Conservation (phyloP, 768 basidiomycete species). For the Hygrocybe coccinea region DNA sequence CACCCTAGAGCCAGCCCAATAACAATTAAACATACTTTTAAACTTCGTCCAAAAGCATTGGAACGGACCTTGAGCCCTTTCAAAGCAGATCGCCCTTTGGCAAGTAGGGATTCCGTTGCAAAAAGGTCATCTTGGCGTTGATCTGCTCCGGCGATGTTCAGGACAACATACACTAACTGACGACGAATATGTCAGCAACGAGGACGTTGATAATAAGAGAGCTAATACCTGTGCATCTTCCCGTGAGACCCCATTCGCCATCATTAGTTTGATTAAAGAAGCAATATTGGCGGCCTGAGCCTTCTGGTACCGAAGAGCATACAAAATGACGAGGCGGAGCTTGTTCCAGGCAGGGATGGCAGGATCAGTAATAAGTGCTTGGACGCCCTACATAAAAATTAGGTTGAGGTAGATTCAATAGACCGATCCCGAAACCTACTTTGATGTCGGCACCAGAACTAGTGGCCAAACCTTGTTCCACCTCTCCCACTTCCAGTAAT, state of each 20-base stretch:
- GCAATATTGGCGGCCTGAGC: slow-evolving; percentile 77
- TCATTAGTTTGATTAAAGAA: slow-evolving; percentile 64
- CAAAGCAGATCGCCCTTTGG: slow-evolving; percentile 88
- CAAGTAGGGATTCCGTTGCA: slow-evolving; percentile 89
- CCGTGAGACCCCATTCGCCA: slow-evolving; percentile 68
- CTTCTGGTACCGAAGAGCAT: slow-evolving; percentile 93
- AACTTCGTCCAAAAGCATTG: background rate
- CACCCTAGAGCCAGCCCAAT: slow-evolving; percentile 56
- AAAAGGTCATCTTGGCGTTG: slow-evolving; percentile 97
- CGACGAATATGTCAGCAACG: slow-evolving; percentile 12
- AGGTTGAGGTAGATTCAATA: background rate
- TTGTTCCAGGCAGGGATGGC: slow-evolving; percentile 75
- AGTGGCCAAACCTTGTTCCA: slow-evolving; percentile 94
- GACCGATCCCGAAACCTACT: slow-evolving; percentile 39
- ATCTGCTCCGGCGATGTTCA: slow-evolving; percentile 92
- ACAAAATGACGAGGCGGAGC: slow-evolving; percentile 84
- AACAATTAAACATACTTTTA: slow-evolving; percentile 5
- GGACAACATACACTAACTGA: slow-evolving; percentile 86
- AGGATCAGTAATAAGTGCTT: slow-evolving; percentile 66
- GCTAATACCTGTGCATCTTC: slow-evolving; percentile 74
- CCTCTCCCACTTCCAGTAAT: slow-evolving; percentile 84
- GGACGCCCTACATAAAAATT: slow-evolving; percentile 57
- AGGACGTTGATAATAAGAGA: slow-evolving; percentile 5
- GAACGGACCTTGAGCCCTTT: slow-evolving; percentile 83
- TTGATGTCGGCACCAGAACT: slow-evolving; percentile 86